Evolutionary conservation across 108 stramenopile genomes (phyloP), one percentile per base, ranked within the genome.

Genomic region (Stephanodiscus triporus): DNA sequence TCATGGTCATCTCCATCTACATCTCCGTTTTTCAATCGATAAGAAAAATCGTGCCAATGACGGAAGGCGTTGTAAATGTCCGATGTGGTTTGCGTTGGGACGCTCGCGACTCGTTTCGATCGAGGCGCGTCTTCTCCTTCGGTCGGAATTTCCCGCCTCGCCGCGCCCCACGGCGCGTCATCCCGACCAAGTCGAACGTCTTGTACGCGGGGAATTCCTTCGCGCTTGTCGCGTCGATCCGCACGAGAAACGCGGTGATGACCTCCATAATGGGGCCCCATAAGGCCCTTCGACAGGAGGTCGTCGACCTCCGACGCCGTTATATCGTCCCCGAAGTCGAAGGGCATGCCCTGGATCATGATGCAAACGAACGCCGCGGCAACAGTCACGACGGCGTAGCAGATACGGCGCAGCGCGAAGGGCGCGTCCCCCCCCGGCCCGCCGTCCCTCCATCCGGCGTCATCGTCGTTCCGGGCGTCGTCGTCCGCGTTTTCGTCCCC

Each of bases 281-380:
- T 49, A 47, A 72, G 53, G 49, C 71, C 71, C 47, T 23, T 62
- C 19, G 62, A 51, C 32, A 30, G 62, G 14, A 53, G 16, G 0
- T 49, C 29, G 29, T 60, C 32, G 9, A 72, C 29, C 19, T 72
- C 71, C 37, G 37, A 40, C 22, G 26, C 19, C 32, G 32, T 34
- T 5, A 5, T 34, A 5, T 34, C 32, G 32, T 34, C 32, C 32
- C 32, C 32, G 32, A 34, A 34, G 45, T 47, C 57, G 32, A 65
- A 13, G 32, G 63, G 51, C 13, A 73, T 14, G 16, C 54, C 63
- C 47, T 73, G 63, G 13, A 73, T 50, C 63, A 73, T 65, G 17
- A 62, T 73, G 43, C 63, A 73, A 16, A 55, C 65, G 55, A 73
- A 73, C 57, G 72, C 72, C 17, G 63, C 72, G 2, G 37, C 53